Evolutionary conservation across 805 yeast species (phyloP), one percentile per base, ranked within the genome.

Genomic region (Starmerella tilneyi): DNA sequence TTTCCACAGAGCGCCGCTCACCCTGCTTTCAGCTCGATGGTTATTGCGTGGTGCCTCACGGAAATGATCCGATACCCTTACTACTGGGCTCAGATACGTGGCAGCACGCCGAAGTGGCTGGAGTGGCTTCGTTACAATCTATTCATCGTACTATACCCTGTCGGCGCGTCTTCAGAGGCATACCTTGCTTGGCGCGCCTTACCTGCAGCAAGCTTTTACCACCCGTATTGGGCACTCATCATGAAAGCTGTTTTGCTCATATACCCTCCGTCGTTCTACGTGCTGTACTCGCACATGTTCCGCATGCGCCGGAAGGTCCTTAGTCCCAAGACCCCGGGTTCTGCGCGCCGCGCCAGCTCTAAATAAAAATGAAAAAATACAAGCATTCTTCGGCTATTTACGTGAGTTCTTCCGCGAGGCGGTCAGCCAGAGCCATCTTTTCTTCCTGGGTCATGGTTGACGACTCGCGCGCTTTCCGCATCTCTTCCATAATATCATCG

Each of bases 21-120:
- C 28, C 45, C 58, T 9, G 70, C 74, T 13, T 88, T 81, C 62
- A 63, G 78, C 46, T 68, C 89, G 1, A 72, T 89, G 61, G 70
- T 78, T 38, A 55, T 77, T 35, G 86, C 96, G 11, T 92, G 98
- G 98, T 76, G 92, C n/a, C 56, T 84, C 43, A 84, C 97, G n/a
- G 98, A 92, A 64, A 72, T 84, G 36, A 79, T 88, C 46, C 74
- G 98, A 61, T 92, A 92, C 65, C 73, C 84, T 34, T 92, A 76
- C 67, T 94, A 92, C 60, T 56, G 55, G 56, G 24, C 49, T 11
- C 88, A 94, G 7, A 71, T 80, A 44, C 78, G 78, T 54, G 75
- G 72, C 1, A 58, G 66, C 1, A 79, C 82, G 13, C 82, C 92
- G 4, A 56, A 59, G 30, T 60, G 67, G 59, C 69, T 89, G 53